These are phyloP conservation scores for Neurospora crassa DNA, from an alignment of 2,329 filamentous ascomycete genomes.

Conservation along the genomic window DNA sequence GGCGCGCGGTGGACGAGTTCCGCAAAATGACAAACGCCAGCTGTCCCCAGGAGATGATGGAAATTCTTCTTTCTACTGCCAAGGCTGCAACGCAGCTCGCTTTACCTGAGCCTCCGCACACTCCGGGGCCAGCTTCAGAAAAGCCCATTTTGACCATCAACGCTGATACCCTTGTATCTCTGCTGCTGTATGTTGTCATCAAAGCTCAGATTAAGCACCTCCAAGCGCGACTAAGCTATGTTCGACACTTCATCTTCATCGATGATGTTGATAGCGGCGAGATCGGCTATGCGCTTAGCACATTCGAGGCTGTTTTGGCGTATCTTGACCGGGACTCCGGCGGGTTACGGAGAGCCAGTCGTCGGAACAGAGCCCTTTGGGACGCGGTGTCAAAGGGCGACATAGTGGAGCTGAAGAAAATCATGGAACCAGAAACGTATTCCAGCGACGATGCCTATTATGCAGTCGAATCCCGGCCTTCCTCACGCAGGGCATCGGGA, in stretches of 20 bases:
- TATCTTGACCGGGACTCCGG: slow-evolving; percentile 79
- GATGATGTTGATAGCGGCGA: slow-evolving; percentile 96
- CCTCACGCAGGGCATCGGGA: slow-evolving; percentile 35
- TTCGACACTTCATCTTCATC: slow-evolving; percentile 95
- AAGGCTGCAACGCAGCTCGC: slow-evolving; percentile 66
- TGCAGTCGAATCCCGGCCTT: slow-evolving; percentile 22
- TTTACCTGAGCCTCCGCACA: slow-evolving; percentile 13
- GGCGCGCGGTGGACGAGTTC: slow-evolving; percentile 77
- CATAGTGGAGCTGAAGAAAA: slow-evolving; percentile 61
- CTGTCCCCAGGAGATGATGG: slow-evolving; percentile 84
- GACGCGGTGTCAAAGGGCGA: slow-evolving; percentile 73
- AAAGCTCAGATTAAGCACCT: slow-evolving; percentile 79
- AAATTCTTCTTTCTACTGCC: slow-evolving; percentile 67
- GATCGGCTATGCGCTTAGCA: slow-evolving; percentile 91
- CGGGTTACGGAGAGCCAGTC: slow-evolving; percentile 73
- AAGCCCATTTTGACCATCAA: slow-evolving; percentile 55
- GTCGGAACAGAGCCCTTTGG: slow-evolving; percentile 80
- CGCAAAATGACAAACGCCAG: slow-evolving; percentile 69
- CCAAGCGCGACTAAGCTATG: slow-evolving; percentile 83
- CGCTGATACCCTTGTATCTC: slow-evolving; percentile 85
- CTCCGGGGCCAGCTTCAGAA: slow-evolving; percentile 37
- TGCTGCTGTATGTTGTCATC: slow-evolving; percentile 87
- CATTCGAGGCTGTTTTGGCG: slow-evolving; percentile 84
- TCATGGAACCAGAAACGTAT: slow-evolving; percentile 63
- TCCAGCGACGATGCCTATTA: slow-evolving; percentile 31